Percentiles rank a stretch among this genome's conserved stretches.
Evolutionary conservation across 2,329 filamentous ascomycete species (phyloP).

Genomic region (Pestalotiopsis sp.): DNA sequence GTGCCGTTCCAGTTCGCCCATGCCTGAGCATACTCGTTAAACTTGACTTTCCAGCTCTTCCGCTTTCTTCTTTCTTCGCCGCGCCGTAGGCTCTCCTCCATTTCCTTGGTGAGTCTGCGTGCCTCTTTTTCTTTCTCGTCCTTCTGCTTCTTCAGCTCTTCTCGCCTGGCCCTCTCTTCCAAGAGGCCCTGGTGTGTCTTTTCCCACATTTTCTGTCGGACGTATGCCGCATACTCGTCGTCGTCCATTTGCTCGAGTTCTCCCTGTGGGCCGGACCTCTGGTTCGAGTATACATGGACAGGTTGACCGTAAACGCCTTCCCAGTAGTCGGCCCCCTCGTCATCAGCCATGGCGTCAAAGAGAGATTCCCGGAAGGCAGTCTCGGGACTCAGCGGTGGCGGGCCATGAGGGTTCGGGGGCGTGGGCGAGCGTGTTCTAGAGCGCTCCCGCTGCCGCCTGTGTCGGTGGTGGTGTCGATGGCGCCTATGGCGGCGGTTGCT

Average conservation of each 20-base stretch:
- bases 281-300: slow-evolving; percentile 75
- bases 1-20: slow-evolving; percentile 63
- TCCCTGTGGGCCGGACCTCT: slow-evolving; percentile 46
- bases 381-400: slow-evolving; percentile 63
- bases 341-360: slow-evolving; percentile 95
- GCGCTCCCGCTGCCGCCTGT: slow-evolving; percentile 32
- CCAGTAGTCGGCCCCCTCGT: slow-evolving; percentile 96
- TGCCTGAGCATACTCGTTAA: slow-evolving; percentile 63
- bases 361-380: slow-evolving; percentile 88
- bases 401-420: slow-evolving; percentile 49
- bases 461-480: slow-evolving; percentile 28
- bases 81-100: slow-evolving; percentile 69
- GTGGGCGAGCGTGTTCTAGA: slow-evolving; percentile 44
- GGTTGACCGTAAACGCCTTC: slow-evolving; percentile 95
- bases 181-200: slow-evolving; percentile 83
- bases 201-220: slow-evolving; percentile 92
- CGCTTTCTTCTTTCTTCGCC: slow-evolving; percentile 64
- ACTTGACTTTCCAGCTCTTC: slow-evolving; percentile 60
- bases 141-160: slow-evolving; percentile 52
- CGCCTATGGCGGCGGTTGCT: slow-evolving; percentile 21
- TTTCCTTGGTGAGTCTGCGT: slow-evolving; percentile 56
- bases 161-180: slow-evolving; percentile 70
- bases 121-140: slow-evolving; percentile 40
- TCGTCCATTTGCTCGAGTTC: slow-evolving; percentile 85
- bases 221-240: slow-evolving; percentile 86